phyloP scores from a whole-genome alignment of 2,329 filamentous ascomycete genomes.

The Cladosporium sp. region DNA sequence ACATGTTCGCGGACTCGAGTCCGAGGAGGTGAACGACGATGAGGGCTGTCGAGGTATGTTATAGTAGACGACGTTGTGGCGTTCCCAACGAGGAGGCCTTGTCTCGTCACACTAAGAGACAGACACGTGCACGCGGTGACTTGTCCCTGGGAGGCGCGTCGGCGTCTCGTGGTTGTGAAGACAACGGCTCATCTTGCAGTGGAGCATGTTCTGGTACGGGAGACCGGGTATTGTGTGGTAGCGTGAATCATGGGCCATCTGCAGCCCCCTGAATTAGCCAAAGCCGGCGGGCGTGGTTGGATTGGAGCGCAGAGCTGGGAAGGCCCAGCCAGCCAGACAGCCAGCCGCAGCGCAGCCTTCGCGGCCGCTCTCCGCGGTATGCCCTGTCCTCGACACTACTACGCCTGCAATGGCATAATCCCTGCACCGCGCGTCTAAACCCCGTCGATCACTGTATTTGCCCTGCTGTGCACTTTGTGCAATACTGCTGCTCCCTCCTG shows the following conservation, averaged over 20 bases:
- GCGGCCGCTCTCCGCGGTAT: no score
- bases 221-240: not conserved
- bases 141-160: not conserved
- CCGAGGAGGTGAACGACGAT: not conserved
- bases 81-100: not conserved
- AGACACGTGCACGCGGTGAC: not conserved
- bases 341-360: not conserved
- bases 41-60: not conserved
- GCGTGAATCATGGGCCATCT: not conserved
- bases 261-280: not conserved
- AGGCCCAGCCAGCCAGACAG: not conserved
- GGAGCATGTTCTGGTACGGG: no score
- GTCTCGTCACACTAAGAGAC: not conserved
- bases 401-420: not conserved
- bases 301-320: not conserved
- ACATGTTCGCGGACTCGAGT: not conserved
- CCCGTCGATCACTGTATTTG: no score
- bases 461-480: no score
- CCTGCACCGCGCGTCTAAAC: not conserved
- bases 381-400: not conserved
- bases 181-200: not conserved
- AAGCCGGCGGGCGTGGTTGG: not conserved
- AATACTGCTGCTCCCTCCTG: no score
- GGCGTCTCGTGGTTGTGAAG: not conserved
- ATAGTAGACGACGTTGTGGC: not conserved